A percentile compares a stretch with the other conserved stretches of the same genome.
Conservation (phyloP, 495 filamentous ascomycete species). For the Neurospora sp. region DNA sequence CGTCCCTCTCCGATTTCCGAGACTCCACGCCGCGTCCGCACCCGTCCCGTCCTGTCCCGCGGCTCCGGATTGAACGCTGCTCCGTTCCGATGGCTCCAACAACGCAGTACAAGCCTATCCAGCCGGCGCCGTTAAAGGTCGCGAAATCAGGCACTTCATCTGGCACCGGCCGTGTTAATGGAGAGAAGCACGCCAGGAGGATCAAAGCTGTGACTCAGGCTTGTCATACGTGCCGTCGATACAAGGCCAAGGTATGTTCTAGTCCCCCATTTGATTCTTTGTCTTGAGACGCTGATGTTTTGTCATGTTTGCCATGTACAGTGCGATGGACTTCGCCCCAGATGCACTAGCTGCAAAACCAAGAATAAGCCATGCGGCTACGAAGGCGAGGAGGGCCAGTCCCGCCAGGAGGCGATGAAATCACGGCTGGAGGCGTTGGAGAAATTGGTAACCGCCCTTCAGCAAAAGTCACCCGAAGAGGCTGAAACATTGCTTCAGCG, state of each 20-base stretch:
- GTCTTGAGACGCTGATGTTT: not conserved
- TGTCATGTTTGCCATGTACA: not conserved
- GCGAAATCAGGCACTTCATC: not conserved
- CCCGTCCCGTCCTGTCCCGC: not conserved
- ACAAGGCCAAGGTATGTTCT: slow-evolving; percentile 14
- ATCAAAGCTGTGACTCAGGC: slow-evolving; percentile 18
- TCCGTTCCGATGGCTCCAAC: slow-evolving; percentile 4
- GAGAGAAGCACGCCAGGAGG: slow-evolving; percentile 9
- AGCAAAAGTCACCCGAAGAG: slow-evolving; percentile 10
- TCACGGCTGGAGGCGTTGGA: slow-evolving; percentile 16
- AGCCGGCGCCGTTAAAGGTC: slow-evolving; percentile 9
- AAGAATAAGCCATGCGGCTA: slow-evolving; percentile 13
- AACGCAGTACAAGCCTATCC: slow-evolving; percentile 6
- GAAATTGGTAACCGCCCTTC: slow-evolving; percentile 14
- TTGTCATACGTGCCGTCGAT: slow-evolving; percentile 14
- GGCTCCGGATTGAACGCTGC: not conserved
- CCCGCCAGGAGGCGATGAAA: slow-evolving; percentile 15
- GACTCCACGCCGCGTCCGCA: not conserved
- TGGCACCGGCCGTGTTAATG: not conserved
- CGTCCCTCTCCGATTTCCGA: not conserved
- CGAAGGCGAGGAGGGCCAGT: slow-evolving; percentile 22
- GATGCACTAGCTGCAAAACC: slow-evolving; percentile 14
- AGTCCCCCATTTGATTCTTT: not conserved
- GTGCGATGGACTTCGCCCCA: slow-evolving; percentile 21
- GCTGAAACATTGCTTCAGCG: slow-evolving; percentile 12